Evolutionary conservation across 495 filamentous ascomycete genomes (phyloP), one percentile per base, ranked within the genome.

Genomic region (Aspergillus olivimuriae): DNA sequence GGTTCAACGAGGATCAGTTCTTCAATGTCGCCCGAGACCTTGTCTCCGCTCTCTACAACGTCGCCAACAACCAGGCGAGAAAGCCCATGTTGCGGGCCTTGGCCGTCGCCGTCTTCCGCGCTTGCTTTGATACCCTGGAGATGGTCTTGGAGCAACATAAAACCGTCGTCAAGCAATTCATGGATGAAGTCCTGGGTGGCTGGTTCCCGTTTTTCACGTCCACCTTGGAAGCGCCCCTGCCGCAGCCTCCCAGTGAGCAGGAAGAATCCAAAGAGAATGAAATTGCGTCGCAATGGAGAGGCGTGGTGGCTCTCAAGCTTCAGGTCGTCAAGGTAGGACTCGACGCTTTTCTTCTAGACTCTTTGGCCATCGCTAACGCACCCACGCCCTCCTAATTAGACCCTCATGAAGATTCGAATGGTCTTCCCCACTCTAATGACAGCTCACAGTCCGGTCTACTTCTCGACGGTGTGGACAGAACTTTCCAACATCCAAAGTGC

Each of bases 61-160:
- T 92, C 14, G 87, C 91, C 3, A 75, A 82, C 31, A 85, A 87
- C 51, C 78, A 83, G 22, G 65, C 68, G 23, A 83, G 86, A 55
- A 89, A 85, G 48, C 73, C 82, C 12, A 80, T 76, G 18, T 68
- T 94, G 37, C 78, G 92, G 20, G 86, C 87, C 30, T 66, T 97
- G 52, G 86, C 94, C 14, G 80, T 95, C 9, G 81, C 83, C 16
- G 86, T 95, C 30, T 96, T 97, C 71, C 77, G 86, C 16, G 80
- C 81, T 18, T 94, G 86, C 62, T 91, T 97, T 57, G 89, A 97
- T 62, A 89, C 88, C 40, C 77, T 98, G 70, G 89, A 96, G 61
- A 90, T 94, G 73, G 85, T 97, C 44, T 82, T 94, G 68, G 89
- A 95, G 46, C 86, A 89, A 46, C 86, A 96, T 62, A 84, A 86